Percentiles rank a stretch among this genome's conserved stretches.
These are phyloP conservation scores for Thalia dealbata DNA, from an alignment of 176 grass and related monocot species.

Conservation along the genomic window DNA sequence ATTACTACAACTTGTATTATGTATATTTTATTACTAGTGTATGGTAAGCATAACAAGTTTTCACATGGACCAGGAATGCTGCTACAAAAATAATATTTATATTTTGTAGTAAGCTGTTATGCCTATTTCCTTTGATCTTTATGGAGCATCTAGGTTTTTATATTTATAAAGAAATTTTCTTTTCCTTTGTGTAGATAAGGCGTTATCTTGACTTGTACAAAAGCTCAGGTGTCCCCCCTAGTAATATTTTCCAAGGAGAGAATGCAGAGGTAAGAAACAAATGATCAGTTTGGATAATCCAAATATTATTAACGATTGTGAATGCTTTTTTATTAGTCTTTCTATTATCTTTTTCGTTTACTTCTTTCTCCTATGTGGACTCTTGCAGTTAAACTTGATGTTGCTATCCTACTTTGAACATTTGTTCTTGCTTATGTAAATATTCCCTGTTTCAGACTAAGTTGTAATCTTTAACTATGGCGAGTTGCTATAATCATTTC, in stretches of 20 bases:
- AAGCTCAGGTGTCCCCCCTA: constrained; percentile 55
- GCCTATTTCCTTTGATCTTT: not conserved
- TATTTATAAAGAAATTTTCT: constrained; percentile 5
- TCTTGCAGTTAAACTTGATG: not conserved
- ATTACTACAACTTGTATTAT: too few relatives aligned
- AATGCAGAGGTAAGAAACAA: constrained; percentile 41
- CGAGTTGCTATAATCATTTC: not conserved
- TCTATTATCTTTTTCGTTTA: not conserved
- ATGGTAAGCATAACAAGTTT: too few relatives aligned
- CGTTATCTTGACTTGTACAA: constrained; percentile 68
- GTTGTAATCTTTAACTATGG: not conserved
- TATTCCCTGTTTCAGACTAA: too few relatives aligned
- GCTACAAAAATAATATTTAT: not conserved
- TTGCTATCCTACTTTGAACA: not conserved
- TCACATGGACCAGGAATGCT: too few relatives aligned
- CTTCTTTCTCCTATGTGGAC: not conserved
- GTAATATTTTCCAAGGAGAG: constrained; percentile 68
- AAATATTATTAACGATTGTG: not conserved
- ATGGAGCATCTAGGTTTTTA: not conserved
- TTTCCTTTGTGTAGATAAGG: constrained; percentile 42
- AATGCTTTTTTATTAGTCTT: not conserved
- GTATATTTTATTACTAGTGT: too few relatives aligned
- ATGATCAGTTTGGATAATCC: constrained; percentile 5
- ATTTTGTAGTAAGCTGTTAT: not conserved
- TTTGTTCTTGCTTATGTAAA: not conserved